Conservation (phyloP, 139 green algal genomes). For the Chlorella sorokiniana region DNA sequence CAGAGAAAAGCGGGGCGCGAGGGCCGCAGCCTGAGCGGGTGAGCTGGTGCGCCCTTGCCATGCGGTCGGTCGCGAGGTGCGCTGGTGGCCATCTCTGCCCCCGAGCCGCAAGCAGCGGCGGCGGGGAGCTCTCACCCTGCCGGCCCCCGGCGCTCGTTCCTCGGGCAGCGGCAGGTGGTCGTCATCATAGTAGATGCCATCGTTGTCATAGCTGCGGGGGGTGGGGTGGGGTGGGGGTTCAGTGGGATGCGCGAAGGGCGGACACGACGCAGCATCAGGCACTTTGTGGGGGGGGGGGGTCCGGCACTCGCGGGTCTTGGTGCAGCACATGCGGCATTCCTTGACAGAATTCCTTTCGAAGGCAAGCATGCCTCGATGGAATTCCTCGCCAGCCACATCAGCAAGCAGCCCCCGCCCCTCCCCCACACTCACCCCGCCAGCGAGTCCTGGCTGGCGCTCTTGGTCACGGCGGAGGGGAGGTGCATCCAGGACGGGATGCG, state of each 20-base stretch:
- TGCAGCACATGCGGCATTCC: too few species aligned
- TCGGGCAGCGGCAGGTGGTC: slow-evolving; percentile 40
- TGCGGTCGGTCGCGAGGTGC: background rate
- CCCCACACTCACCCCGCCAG: slow-evolving; percentile 16
- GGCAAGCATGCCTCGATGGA: too few species aligned
- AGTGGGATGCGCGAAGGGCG: background rate
- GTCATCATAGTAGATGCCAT: slow-evolving; percentile 31
- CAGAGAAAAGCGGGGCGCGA: background rate
- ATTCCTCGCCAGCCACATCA: background rate
- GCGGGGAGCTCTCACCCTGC: background rate
- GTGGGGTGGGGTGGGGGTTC: too few species aligned
- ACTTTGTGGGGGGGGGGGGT: too few species aligned
- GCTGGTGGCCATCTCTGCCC: background rate
- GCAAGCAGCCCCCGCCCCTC: background rate
- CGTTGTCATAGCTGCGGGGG: slow-evolving; percentile 23
- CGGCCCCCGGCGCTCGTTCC: background rate
- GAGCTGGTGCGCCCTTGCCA: background rate
- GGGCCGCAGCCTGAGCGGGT: background rate
- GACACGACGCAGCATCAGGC: background rate
- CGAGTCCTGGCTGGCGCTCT: slow-evolving; percentile 17
- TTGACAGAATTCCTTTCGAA: too few species aligned
- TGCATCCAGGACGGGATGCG: slow-evolving; percentile 64
- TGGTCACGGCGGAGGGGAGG: slow-evolving; percentile 24
- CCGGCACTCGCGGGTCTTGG: too few species aligned
- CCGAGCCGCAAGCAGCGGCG: background rate